A percentile compares a stretch with the other conserved stretches of the same genome.
phyloP scores from a whole-genome alignment of 441 rosid species.

The Pelargonium exstipulatum region DNA sequence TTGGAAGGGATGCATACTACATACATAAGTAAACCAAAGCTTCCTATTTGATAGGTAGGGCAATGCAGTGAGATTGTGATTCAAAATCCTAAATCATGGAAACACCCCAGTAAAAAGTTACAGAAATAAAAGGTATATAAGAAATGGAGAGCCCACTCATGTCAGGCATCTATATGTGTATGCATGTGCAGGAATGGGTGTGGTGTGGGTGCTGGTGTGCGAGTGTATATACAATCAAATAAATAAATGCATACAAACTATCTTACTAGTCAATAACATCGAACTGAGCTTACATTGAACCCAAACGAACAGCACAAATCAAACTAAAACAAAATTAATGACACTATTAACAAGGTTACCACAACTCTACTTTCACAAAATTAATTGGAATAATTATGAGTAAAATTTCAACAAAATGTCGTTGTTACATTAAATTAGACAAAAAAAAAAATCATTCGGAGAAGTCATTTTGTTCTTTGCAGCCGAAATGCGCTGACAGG shows the following conservation, averaged over 20 bases:
- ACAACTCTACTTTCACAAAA: too few species aligned
- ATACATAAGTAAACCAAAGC: too few species aligned
- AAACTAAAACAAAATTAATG: constrained; percentile 25
- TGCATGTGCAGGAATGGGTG: not conserved
- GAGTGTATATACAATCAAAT: not conserved
- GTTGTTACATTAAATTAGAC: too few species aligned
- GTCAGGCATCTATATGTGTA: not conserved
- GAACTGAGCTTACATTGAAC: not conserved
- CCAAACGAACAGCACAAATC: not conserved
- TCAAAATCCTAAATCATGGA: not conserved
- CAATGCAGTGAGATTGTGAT: not conserved
- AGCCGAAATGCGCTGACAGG: too few species aligned
- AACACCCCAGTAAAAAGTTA: not conserved
- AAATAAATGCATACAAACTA: not conserved
- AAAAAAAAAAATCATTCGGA: too few species aligned
- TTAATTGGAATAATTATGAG: too few species aligned
- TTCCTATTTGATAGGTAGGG: not conserved
- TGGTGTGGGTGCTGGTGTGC: too few species aligned
- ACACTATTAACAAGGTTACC: too few species aligned
- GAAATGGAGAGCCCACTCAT: not conserved
- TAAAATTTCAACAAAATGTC: too few species aligned
- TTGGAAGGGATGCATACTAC: too few species aligned
- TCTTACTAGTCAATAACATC: not conserved
- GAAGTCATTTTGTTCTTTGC: too few species aligned
- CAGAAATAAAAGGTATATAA: not conserved